Evolutionary conservation across 805 yeast genomes (phyloP), one percentile per base, ranked within the genome.

Genomic region (Tetrapisispora arboricola): DNA sequence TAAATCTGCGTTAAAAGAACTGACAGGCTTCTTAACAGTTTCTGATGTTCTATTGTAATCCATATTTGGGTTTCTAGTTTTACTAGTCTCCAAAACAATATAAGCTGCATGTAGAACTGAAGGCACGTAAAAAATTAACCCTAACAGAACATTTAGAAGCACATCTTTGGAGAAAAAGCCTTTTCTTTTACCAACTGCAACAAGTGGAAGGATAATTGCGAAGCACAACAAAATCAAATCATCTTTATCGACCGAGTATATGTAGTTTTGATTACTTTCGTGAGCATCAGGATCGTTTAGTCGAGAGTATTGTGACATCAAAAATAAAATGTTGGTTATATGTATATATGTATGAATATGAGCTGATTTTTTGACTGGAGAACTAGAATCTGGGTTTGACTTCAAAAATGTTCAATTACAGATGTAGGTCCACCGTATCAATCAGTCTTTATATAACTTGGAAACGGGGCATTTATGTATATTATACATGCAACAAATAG

Each of bases 61-160:
- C 6, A 10, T 11, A 31, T 7, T 12, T 15, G 2, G 10, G 9
- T 12, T 18, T 32, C 41, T 32, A 15, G 22, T 27, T 2, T 6
- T 17, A 32, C 36, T 30, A 63, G 41, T 39, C 11, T 25, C 37
- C n/a, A 31, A 30, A 41, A 82, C 79, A 43, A 82, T 73, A 57
- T 78, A 82, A 61, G 79, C 69, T 4, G 83, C 69, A 57, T 82
- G 90, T 33, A 81, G 59, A 38, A 80, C 63, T 3, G 87, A 87
- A 0, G 90, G 90, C 43, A 82, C 60, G 57, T 72, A 77, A 2
- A 87, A 84, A 25, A 81, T 60, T 8, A 78, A 38, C 47, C 78
- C 76, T 32, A 82, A 65, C 21, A 75, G 57, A 31, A 81, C 66
- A 55, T 81, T 82, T 45, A 81, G 73, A 64, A 72, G 64, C 49